Percentiles rank a stretch among this genome's conserved stretches.
These are phyloP conservation scores for Yarrowia sp. DNA, from an alignment of 805 yeast species.

Conservation along the genomic window DNA sequence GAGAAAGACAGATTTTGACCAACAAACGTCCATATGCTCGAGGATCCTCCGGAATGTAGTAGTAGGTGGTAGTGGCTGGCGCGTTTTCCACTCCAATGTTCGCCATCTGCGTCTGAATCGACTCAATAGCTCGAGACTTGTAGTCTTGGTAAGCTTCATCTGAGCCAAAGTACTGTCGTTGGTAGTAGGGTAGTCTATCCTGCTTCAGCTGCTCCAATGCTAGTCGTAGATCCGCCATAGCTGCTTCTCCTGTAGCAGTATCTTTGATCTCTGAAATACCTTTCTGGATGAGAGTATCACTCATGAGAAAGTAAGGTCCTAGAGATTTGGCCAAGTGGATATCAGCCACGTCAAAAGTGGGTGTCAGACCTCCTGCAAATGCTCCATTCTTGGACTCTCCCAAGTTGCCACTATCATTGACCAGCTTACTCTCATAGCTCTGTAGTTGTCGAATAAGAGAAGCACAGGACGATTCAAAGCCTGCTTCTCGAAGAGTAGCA, in stretches of 20 bases:
- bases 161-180: constrained; percentile 42
- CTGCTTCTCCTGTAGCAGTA: constrained; percentile 40
- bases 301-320: constrained; percentile 50
- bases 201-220: constrained; percentile 35
- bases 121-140: constrained; percentile 37
- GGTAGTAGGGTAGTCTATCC: constrained; percentile 38
- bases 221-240: constrained; percentile 39
- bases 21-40: constrained; percentile 45
- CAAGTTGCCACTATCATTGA: background rate
- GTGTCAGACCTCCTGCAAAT: constrained; percentile 33
- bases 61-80: constrained; percentile 28
- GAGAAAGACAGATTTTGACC: constrained; percentile 45
- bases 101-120: background rate
- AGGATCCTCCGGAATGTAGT: constrained; percentile 46
- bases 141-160: constrained; percentile 43
- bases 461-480: constrained; percentile 23
- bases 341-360: constrained; percentile 55
- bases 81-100: background rate
- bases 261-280: constrained; percentile 50
- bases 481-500: constrained; percentile 30
- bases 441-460: constrained; percentile 33
- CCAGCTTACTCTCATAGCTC: constrained; percentile 8
- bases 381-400: background rate
- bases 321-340: constrained; percentile 54
- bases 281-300: constrained; percentile 51